Evolutionary conservation across 2,329 filamentous ascomycete species (phyloP), one percentile per base, ranked within the genome.

Genomic region (Gliomastix tumulicola): DNA sequence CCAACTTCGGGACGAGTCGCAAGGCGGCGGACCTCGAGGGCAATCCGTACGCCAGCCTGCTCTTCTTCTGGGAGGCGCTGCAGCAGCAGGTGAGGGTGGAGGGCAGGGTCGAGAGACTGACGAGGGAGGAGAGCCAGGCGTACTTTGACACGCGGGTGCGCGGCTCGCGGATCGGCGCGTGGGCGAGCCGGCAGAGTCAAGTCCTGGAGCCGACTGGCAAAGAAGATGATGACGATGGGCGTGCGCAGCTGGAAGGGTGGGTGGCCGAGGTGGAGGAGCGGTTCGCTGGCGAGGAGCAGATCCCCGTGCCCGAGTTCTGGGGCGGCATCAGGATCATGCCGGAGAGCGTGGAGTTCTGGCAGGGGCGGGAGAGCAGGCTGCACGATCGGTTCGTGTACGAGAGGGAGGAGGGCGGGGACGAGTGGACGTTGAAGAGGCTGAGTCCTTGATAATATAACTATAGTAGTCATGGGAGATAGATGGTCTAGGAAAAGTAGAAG

Each of bases 231-330:
- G 65, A 54, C 3, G 78, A 84, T 38, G 84, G 84, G 5, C 70
- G 90, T 34, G 74, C 72, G 43, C 70, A 86, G 63, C 63, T 98
- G 41, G 87, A 95, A 53, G 64, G 68, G 23, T 81, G 82, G 69
- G 88, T 97, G 1, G 69, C 68, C 44, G 87, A 94, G 51, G 73
- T 81, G 23, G 85, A 94, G 66, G 65, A 74, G 57, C 72, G 67
- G 47, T 98, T 95, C 56, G 73, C 81, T 30, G 85, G 79, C 3
- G 53, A 74, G 45, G 84, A 94, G 20, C 63, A 84, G 39, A 94
- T 98, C 46, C 89, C 89, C 2, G 80, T 96, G 34, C 92, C 92
- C 5, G 82, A 85, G 9, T 96, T 95, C 57, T 98, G 92, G 92
- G 92, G 92, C 21, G 92, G 92, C 0, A 56, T 96, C 57, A 79